Evolutionary conservation across 495 filamentous ascomycete species (phyloP), one percentile per base, ranked within the genome.

Genomic region (Lophiostoma macrostomum): DNA sequence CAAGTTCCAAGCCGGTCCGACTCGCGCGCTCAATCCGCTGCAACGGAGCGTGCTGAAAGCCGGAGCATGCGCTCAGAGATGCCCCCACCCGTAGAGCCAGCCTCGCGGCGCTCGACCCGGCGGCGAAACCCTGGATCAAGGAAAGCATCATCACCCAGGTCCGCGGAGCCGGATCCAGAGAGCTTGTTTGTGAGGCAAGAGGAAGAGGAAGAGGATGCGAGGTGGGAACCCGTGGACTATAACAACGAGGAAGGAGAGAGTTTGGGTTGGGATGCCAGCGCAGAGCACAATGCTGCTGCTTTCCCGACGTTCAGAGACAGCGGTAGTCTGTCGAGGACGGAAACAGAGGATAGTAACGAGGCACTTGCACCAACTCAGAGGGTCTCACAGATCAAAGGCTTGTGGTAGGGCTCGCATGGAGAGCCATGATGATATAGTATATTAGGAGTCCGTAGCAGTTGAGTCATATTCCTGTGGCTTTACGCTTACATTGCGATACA

Each of bases 211-310:
- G 87, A 91, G 57, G 83, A 90, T 57, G 65, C 71, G 29, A 73
- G 78, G 59, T 96, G 90, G 90, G 88, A 93, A 67, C 90, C 90
- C 2, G 75, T 82, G 29, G 82, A 87, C 46, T 80, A 84, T 16
- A 81, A 86, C 14, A 84, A 84, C 20, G 83, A 89, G 34, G 67
- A 65, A 13, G n/a, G n/a, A n/a, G 74, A 75, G 41, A 83, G 81
- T 41, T 74, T 96, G 25, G 83, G 84, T 24, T 96, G 91, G 90
- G 83, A 95, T 72, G 79, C 83, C 10, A 86, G 78, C 56, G 83
- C 75, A 19, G 76, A 78, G 16, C 55, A 68, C 49, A 67, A 72
- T 50, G 32, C 53, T 25, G 46, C 50, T 14, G 52, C 54, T 4
- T 65, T 72, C 58, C 64, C 69, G 53, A 66, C 69, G 50, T 63